Base-by-base conservation (phyloP, 148 eudicot species). In the Rhododendron molle region DNA sequence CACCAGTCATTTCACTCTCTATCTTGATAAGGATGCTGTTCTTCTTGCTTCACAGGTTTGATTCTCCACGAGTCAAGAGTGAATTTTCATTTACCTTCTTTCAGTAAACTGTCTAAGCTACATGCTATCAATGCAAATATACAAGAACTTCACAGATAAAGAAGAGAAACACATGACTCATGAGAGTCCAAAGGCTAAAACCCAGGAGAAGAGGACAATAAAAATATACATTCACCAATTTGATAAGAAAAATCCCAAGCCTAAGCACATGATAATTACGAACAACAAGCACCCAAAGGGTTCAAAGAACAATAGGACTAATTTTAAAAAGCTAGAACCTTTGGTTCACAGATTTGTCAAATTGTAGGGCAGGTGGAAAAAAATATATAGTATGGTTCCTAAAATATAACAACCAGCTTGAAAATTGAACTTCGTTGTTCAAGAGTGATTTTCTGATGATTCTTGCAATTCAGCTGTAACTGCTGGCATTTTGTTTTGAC, bases 1-100 rank as follows among this genome's bases (percentile, higher is more conserved):
- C 90, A 94, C 97, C 76, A 96, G 96, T 84, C 98, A 93, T 84
- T 96, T 96, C 87, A 96, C 99, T 58, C 94, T 96, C 12, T 95
- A 73, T 80, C 94, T 95, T 58, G 91, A 96, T 43, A 89, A 86
- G 71, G 98, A 95, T 90, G 99, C 99, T 78, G 96, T 93, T 85
- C 96, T 96, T 84, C 92, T 96, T 86, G 99, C 96, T 85, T 91
- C 99, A 80, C 98, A 93, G 99, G 99, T 96, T 56, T 20, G 40
- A 26, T 30, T 80, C 81, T 44, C 58, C 11, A 13, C 6, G 1
- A 20, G n/a, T n/a, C 32, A 6, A 13, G 12, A 0, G 18, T 23
- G 15, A 7, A 26, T 49, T 49, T 46, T 21, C 34, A 30, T 28
- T 10, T 49, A 14, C 34, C 26, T 52, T 80, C 82, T 28, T 32